Percentiles rank a stretch among this genome's conserved stretches.
Conservation (phyloP, 805 yeast species). For the Candida chilensis region DNA sequence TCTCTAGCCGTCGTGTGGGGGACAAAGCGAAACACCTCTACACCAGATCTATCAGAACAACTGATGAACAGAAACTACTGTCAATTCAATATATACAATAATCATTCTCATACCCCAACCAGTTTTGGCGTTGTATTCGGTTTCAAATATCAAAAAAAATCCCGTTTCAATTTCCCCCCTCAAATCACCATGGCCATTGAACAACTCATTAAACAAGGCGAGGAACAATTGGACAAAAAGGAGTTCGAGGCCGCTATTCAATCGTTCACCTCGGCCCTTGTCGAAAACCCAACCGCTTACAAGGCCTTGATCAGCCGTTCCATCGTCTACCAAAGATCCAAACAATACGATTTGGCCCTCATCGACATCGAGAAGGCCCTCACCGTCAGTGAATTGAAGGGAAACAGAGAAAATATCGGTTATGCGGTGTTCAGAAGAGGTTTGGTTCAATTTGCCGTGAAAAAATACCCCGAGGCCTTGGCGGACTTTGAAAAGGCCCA, state of each 20-base stretch:
- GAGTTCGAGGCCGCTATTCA: conserved; percentile 36
- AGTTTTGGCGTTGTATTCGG: too few relatives aligned
- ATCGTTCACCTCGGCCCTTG: conserved; percentile 25
- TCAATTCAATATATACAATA: too few relatives aligned
- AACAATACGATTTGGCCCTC: conserved; percentile 38
- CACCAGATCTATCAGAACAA: too few relatives aligned
- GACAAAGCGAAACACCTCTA: too few relatives aligned
- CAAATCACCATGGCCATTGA: conserved; percentile 25
- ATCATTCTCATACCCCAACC: too few relatives aligned
- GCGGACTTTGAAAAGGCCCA: conserved; percentile 30
- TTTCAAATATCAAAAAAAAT: background rate
- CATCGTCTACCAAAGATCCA: conserved; percentile 35
- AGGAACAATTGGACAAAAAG: conserved; percentile 13
- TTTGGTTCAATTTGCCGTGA: conserved; percentile 33
- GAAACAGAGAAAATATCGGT: conserved; percentile 36
- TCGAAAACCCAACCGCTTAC: conserved; percentile 33
- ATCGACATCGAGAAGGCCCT: conserved; percentile 36
- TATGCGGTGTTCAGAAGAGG: conserved; percentile 40
- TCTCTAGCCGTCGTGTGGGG: too few relatives aligned
- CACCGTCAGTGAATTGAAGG: conserved; percentile 32
- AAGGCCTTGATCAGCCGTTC: conserved; percentile 40
- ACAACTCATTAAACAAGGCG: conserved; percentile 23
- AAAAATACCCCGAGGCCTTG: conserved; percentile 30
- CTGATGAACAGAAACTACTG: too few relatives aligned
- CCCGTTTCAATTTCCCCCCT: conserved; percentile 1